Evolutionary conservation across 2,329 filamentous ascomycete species (phyloP).

Genomic region (Penicillium sp.): DNA sequence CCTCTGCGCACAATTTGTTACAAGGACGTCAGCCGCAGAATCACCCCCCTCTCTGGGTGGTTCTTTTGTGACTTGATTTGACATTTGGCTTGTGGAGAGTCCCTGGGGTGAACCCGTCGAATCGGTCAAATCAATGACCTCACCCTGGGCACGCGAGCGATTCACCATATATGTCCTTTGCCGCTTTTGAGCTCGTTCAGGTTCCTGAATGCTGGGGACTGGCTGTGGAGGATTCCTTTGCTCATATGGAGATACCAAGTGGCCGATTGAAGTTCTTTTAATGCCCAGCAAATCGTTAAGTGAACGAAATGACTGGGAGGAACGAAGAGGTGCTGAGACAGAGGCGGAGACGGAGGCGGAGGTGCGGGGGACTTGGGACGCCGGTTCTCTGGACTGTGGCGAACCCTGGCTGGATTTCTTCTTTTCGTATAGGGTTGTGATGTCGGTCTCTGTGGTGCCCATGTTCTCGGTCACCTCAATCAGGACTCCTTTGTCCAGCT

Average conservation of each 20-base stretch:
- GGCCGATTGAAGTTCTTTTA: slow-evolving; percentile 61
- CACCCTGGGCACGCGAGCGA: slow-evolving; percentile 9
- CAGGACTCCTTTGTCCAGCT: slow-evolving; percentile 71
- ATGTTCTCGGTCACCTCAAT: slow-evolving; percentile 76
- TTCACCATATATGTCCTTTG: slow-evolving; percentile 22
- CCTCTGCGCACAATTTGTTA: neutral
- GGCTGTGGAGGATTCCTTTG: slow-evolving; percentile 19
- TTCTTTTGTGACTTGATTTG: neutral
- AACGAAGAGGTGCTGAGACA: slow-evolving; percentile 17
- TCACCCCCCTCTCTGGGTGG: neutral
- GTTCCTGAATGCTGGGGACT: slow-evolving; percentile 12
- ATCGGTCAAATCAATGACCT: slow-evolving; percentile 26
- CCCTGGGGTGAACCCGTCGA: slow-evolving; percentile 6
- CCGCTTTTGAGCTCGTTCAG: slow-evolving; percentile 35
- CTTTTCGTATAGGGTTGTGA: slow-evolving; percentile 72
- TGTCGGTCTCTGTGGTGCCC: slow-evolving; percentile 71
- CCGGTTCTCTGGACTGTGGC: slow-evolving; percentile 29
- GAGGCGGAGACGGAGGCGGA: neutral
- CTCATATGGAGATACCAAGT: slow-evolving; percentile 68
- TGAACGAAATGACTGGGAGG: slow-evolving; percentile 52
- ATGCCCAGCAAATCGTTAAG: slow-evolving; percentile 64
- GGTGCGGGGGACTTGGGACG: slow-evolving; percentile 46
- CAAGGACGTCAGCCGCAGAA: neutral
- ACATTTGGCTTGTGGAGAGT: neutral
- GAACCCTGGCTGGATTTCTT: slow-evolving; percentile 46